Base-by-base conservation (phyloP, 768 basidiomycete genomes). In the Crassisporium funariophilum region DNA sequence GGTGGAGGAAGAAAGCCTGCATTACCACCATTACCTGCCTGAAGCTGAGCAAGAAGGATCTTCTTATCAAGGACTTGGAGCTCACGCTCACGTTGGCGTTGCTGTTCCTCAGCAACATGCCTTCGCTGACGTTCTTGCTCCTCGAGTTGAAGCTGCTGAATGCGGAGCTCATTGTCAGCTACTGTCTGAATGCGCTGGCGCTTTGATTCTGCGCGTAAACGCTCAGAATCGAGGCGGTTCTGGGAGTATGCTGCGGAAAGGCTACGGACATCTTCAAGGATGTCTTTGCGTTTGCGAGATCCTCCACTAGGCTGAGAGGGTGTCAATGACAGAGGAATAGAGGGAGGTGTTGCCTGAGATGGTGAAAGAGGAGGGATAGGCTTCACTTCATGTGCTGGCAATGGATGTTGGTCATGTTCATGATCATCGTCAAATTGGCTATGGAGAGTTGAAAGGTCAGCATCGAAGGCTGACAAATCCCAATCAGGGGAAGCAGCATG, bases 41-140 rank as follows among this genome's bases (percentile, higher is more conserved):
- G 27, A 21, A 21, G 39, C 12, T 41, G 39, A 41, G 39, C 42
- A 44, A 31, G 12, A n/a, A 10, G 7, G 21, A 44, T 33, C 22
- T 54, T 44, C 8, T 23, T 23, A 1, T 42, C 40, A 10, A 46
- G 15, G 34, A 50, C 47, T 9, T 35, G 8, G 5, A 53, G 2
- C 7, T 52, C 36, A 31, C 49, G 51, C 41, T 42, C 15, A 35
- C 36, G 51, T 22, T 53, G 41, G 1, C 31, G 33, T 11, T 15
- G 47, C 6, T 41, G 45, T 19, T 56, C 37, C 12, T n/a, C 12
- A 36, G 38, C 33, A n/a, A 36, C 35, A 43, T 19, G 42, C 13
- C 13, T 7, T 7, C 13, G 27, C 13, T 39, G 10, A 24, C 21
- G 12, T 7, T 7, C 27, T 13, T 29, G 27, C 13, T 7, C 27